Base-by-base conservation (phyloP, 768 basidiomycete genomes). In the Amylocystis lapponica region DNA sequence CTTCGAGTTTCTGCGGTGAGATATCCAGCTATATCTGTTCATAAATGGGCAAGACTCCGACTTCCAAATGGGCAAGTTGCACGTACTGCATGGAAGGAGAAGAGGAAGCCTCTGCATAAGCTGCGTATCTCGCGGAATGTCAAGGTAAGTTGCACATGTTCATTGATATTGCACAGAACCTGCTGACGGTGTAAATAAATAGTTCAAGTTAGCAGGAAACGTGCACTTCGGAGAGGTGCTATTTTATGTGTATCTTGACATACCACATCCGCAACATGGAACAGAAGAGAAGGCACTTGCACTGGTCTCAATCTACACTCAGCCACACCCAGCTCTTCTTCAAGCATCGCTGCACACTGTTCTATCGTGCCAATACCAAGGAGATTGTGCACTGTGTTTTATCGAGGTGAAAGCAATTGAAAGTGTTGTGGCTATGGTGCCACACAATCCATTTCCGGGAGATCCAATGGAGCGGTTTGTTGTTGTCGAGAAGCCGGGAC, bases 11-110 rank as follows among this genome's bases (percentile, higher is more conserved):
- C 17, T 16, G 39, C 14, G n/a, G 8, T 30, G 17, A 31, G 8
- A 4, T 0, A 11, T 11, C 26, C 7, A 5, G 13, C 38, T 10
- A 10, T 3, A 8, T 36, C 10, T n/a, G 22, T 40, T 20, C 8
- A n/a, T 11, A 12, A 43, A 17, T 55, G 53, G 53, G 53, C 50
- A 21, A 43, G 47, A 8, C 41, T 56, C 19, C 29, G 36, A 2
- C 41, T 55, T 11, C 54, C 54, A 3, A 55, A 25, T 39, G 48
- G 48, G 5, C 55, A 56, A 30, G 32, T 55, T 17, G 41, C 55
- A 8, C 47, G 48, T 0, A 48, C 44, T 2, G 32, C 26, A 2
- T 56, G 54, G 50, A 49, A 49, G 37, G 53, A 55, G 35, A 19
- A n/a, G 14, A 14, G 6, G 2, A 36, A 46, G 17, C n/a, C 30